Conservation (phyloP, 805 yeast genomes). For the Starmerella geochares region DNA sequence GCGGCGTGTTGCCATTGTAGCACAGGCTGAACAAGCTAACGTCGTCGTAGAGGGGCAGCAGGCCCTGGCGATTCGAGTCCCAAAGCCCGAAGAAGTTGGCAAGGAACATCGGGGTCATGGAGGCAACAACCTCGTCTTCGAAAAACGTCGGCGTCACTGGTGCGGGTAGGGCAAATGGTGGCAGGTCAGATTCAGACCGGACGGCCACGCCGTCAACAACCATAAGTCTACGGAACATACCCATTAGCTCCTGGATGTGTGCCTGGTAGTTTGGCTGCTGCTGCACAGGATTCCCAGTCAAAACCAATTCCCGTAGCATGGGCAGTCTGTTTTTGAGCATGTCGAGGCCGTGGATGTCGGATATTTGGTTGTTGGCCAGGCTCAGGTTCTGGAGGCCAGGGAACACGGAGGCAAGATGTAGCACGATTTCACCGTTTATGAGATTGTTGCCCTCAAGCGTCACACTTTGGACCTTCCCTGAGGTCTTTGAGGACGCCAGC, state of each 20-base stretch:
- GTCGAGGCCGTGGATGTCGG: constrained; percentile 51
- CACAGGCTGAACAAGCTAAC: constrained; percentile 78
- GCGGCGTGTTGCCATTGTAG: constrained; percentile 63
- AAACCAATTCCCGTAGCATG: constrained; percentile 61
- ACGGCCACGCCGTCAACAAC: constrained; percentile 69
- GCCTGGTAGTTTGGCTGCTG: constrained; percentile 40
- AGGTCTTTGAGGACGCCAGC: constrained; percentile 49
- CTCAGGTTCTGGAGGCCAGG: constrained; percentile 74
- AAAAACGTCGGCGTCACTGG: constrained; percentile 58
- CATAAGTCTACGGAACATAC: constrained; percentile 66
- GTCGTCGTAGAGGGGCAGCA: constrained; percentile 63
- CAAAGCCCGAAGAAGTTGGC: constrained; percentile 65
- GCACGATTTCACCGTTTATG: constrained; percentile 47
- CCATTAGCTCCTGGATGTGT: constrained; percentile 43
- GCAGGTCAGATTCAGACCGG: constrained; percentile 58
- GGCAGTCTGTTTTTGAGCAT: constrained; percentile 69
- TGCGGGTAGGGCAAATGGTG: constrained; percentile 29
- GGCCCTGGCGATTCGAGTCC: constrained; percentile 67
- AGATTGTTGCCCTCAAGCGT: constrained; percentile 45
- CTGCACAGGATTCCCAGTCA: constrained; percentile 65
- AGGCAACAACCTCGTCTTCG: constrained; percentile 62
- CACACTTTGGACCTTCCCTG: constrained; percentile 49
- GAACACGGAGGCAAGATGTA: constrained; percentile 58
- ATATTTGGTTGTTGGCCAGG: constrained; percentile 61
- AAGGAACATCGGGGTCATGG: constrained; percentile 64